Conservation (phyloP, 768 basidiomycete species). For the Amanita pallidorosea region DNA sequence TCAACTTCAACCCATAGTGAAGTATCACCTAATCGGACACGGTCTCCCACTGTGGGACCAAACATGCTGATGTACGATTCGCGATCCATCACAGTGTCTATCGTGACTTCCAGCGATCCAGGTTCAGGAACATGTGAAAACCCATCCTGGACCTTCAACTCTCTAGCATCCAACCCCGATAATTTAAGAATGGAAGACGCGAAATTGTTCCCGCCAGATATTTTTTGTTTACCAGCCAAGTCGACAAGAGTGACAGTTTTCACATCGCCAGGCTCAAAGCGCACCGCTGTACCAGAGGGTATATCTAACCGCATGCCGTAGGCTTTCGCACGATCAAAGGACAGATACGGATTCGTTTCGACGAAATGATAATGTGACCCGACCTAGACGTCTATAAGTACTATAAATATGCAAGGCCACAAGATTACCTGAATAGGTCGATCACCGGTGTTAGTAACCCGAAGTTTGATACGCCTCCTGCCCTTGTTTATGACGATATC, state of each 20-base stretch:
- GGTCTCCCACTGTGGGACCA: constrained; percentile 89
- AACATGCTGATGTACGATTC: constrained; percentile 88
- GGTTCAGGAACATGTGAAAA: constrained; percentile 69
- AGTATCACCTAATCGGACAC: constrained; percentile 83
- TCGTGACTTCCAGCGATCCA: constrained; percentile 37
- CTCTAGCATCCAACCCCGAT: constrained; percentile 34
- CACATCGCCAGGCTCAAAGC: constrained; percentile 89
- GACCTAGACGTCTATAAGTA: constrained; percentile 33
- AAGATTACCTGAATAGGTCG: constrained; percentile 74
- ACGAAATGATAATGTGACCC: constrained; percentile 94
- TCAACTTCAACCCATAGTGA: constrained; percentile 90
- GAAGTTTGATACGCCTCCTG: constrained; percentile 54
- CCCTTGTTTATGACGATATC: constrained; percentile 70
- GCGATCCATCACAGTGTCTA: constrained; percentile 48
- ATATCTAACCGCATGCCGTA: constrained; percentile 89
- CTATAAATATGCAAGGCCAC: constrained; percentile 3
- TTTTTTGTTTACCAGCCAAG: constrained; percentile 60
- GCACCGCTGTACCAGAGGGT: constrained; percentile 86
- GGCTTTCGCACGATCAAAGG: constrained; percentile 73
- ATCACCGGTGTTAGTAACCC: constrained; percentile 86
- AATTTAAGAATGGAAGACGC: constrained; percentile 44
- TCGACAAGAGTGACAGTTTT: constrained; percentile 77
- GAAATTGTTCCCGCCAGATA: constrained; percentile 76
- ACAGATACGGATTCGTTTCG: constrained; percentile 74
- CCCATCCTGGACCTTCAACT: constrained; percentile 39